Base-by-base conservation (phyloP, 768 basidiomycete genomes). In the Pholiota conissans region DNA sequence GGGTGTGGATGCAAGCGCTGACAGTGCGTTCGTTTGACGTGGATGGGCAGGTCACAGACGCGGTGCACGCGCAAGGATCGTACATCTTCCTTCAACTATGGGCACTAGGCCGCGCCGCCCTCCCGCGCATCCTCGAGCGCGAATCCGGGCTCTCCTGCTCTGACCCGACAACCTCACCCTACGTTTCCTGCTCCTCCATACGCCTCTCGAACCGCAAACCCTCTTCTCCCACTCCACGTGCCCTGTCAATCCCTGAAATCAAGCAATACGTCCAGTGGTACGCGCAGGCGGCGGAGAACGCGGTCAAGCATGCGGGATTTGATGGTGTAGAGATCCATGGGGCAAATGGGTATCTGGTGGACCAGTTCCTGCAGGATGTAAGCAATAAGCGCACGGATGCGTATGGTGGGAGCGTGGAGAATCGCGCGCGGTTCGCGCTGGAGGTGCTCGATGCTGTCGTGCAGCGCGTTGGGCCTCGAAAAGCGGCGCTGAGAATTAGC, bases 321-420 rank as follows among this genome's bases (percentile, higher is more conserved):
- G 89, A 91, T 56, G 90, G 88, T 42, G 61, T 82, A 55, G 79
- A 79, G 74, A 63, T 82, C 34, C 80, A 78, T 55, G 69, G 67
- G 53, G 77, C 76, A 37, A 79, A 81, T 51, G 77, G 79, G 0
- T 82, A 80, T 56, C 67, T 86, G 5, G 52, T 78, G 18, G 84
- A 89, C 63, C 85, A 89, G 64, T 89, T 90, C 74, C 60, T 85
- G 14, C 84, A 87, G 63, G 74, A 80, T 26, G 65, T 74, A 18
- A 73, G 73, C 26, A 90, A 90, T 68, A 64, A 75, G 7, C 79
- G 87, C n/a, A 83, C 79, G 4, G 89, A 91, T 66, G 72, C 78
- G 49, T 92, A 87, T 66, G 89, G 90, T 0, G 89, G 90, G 1
- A 80, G 79, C 42, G 70, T 89, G 27, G 81, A 87, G 68, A 82